A percentile compares a stretch with the other conserved stretches of the same genome.
These are phyloP conservation scores for Ceratobasidium sp. DNA, from an alignment of 1,284 basidiomycete species.

Conservation along the genomic window DNA sequence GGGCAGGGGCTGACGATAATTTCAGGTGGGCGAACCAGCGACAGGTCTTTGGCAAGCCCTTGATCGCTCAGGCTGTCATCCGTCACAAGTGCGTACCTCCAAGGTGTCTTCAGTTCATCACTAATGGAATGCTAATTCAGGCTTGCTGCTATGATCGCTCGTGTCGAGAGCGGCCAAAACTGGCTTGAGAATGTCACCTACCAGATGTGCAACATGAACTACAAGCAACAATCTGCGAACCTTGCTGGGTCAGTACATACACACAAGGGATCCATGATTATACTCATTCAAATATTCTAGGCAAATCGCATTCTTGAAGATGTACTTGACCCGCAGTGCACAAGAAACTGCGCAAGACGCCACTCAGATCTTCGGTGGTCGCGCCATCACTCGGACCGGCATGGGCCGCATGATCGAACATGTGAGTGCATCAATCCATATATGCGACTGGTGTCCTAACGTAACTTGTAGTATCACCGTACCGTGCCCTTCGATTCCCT, in stretches of 20 bases:
- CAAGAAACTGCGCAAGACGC: conserved; percentile 83
- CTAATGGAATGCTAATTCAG: conserved; percentile 49
- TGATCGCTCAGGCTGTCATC: conserved; percentile 66
- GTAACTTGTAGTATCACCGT: conserved; percentile 68
- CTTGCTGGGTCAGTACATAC: conserved; percentile 58
- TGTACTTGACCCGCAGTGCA: conserved; percentile 73
- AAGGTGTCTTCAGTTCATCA: neutral
- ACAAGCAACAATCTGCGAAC: conserved; percentile 63
- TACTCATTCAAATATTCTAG: conserved; percentile 57
- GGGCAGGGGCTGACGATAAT: neutral
- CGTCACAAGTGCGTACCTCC: conserved; percentile 60
- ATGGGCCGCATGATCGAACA: conserved; percentile 81
- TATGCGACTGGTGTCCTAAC: conserved; percentile 29
- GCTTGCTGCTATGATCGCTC: conserved; percentile 67
- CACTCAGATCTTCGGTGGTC: conserved; percentile 84
- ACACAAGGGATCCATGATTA: neutral
- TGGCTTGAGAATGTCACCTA: conserved; percentile 68
- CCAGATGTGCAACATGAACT: conserved; percentile 69
- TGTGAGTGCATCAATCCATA: conserved; percentile 58
- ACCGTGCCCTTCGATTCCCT: conserved; percentile 76
- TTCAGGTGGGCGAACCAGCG: conserved; percentile 61
- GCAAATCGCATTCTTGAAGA: conserved; percentile 84
- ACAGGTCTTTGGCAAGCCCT: conserved; percentile 63
- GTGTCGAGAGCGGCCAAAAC: conserved; percentile 66
- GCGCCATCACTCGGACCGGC: conserved; percentile 80